Conservation (phyloP, 2,329 filamentous ascomycete species). For the Penicillium sclerotiorum region DNA sequence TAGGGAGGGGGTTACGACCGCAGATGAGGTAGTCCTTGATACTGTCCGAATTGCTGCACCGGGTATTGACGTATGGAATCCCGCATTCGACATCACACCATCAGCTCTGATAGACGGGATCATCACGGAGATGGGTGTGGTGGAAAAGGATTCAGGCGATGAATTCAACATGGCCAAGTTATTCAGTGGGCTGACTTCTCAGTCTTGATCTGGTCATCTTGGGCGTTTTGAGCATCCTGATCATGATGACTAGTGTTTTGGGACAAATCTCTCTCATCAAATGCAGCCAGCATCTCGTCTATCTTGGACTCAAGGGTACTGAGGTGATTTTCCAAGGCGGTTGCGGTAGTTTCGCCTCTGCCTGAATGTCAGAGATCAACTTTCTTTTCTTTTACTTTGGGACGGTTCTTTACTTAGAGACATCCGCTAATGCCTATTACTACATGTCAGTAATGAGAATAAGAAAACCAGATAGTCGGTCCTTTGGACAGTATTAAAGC, state of each 20-base stretch:
- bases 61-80: constrained; percentile 90
- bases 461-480: too few relatives aligned
- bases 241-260: not conserved
- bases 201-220: constrained; percentile 6
- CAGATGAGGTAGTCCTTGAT: constrained; percentile 53
- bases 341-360: constrained; percentile 26
- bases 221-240: not conserved
- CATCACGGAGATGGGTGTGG: constrained; percentile 86
- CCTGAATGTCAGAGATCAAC: constrained; percentile 1
- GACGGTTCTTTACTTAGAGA: constrained; percentile 19
- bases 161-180: constrained; percentile 61
- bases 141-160: constrained; percentile 73
- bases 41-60: constrained; percentile 77
- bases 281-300: constrained; percentile 32
- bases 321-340: constrained; percentile 23
- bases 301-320: constrained; percentile 23
- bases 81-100: constrained; percentile 94
- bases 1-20: constrained; percentile 59
- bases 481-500: not conserved
- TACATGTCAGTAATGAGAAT: too few relatives aligned
- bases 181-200: constrained; percentile 25
- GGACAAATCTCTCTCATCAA: constrained; percentile 16
- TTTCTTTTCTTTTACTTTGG: not conserved
- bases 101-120: constrained; percentile 87
- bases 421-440: constrained; percentile 23